Base-by-base conservation (phyloP, 2,329 filamentous ascomycete genomes). In the Apiospora aurea region DNA sequence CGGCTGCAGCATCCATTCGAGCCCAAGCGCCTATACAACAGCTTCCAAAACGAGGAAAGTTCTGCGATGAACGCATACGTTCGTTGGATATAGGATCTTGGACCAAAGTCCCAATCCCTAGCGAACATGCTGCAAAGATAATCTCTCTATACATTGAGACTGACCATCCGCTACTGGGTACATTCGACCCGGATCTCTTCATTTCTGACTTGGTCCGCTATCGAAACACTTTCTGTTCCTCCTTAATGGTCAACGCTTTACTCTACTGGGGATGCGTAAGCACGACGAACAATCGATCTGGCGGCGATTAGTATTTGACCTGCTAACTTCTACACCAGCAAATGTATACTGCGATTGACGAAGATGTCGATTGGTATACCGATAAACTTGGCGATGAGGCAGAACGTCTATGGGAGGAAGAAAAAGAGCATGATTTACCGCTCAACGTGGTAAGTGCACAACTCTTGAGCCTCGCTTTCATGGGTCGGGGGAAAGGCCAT, bases 101-200 rank as follows among this genome's bases (percentile, higher is more conserved):
- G 83, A 82, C 83, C 21, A 72, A 79, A 38, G 76, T 82, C 18
- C 46, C 72, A 13, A 74, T 83, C 6, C 53, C 75, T 0, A 76
- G 78, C 66, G 75, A 79, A 7, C 70, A 79, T 18, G 79, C 80
- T n/a, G 78, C 77, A 1, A 76, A 74, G 14, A 74, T 75, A 38
- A 80, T 83, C 24, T 83, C 81, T 1, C 71, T 80, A 1, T 83
- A 83, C 57, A 72, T 83, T 7, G 74, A 77, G 69, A 83, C 81
- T 2, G 82, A 84, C 21, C 81, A 83, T 68, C 81, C 82, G 0
- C 75, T 84, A 0, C 72, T 84, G 21, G 80, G 80, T 2, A 69
- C 77, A 0, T 84, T 84, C 57, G 76, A 82, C 38, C 72, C 82
- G 0, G n/a, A 75, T 24, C 72, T 82, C 0, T 82, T 84, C 44